Conservation (phyloP, 176 grass and related monocot species). For the Elaeis guineensis region DNA sequence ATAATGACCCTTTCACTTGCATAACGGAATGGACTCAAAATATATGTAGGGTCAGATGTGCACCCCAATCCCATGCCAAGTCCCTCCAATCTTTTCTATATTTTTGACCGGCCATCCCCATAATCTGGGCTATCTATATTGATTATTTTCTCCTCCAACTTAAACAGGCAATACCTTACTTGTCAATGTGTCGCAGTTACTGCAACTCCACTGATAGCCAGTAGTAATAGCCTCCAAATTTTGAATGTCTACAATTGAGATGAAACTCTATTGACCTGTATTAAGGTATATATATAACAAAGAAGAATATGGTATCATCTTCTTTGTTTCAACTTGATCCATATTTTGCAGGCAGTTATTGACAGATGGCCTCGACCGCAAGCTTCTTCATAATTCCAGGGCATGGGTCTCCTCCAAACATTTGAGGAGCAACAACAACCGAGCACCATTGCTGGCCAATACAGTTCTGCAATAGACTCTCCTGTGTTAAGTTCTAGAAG, state of each 20-base stretch:
- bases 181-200: neutral
- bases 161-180: neutral
- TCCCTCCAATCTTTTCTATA: no score
- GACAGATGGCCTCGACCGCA: neutral
- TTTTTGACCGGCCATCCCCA: no score
- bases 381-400: neutral
- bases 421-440: neutral
- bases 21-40: no score
- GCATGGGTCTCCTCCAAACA: no score
- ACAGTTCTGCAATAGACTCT: neutral
- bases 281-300: constrained; percentile 26
- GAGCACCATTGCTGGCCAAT: neutral
- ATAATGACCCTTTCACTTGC: no score
- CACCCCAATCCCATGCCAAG: no score
- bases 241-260: neutral
- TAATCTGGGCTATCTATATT: no score
- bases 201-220: neutral
- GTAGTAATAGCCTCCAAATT: constrained; percentile 22
- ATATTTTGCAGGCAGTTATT: neutral
- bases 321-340: neutral
- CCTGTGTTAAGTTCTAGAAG: neutral
- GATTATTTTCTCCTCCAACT: no score
- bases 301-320: constrained; percentile 23
- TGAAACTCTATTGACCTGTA: neutral
- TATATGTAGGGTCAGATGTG: no score